Percentiles rank a stretch among this genome's conserved stretches.
phyloP scores from a whole-genome alignment of 306 rosid genomes.

The Dalbergia cochinchinensis region DNA sequence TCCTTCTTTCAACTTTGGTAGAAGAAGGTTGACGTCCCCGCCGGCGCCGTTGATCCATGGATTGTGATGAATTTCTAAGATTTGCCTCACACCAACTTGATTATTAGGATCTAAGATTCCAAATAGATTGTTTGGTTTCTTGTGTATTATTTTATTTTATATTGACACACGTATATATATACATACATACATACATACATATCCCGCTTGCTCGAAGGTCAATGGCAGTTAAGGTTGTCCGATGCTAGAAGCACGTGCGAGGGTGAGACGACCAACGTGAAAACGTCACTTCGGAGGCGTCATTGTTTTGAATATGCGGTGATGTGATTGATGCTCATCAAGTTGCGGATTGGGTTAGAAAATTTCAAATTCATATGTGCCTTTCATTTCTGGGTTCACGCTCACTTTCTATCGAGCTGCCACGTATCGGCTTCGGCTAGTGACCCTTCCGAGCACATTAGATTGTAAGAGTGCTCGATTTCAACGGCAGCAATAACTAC shows the following conservation, averaged over 20 bases:
- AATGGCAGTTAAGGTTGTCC: too few relatives aligned
- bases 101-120: not conserved
- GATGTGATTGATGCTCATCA: not conserved
- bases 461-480: too few relatives aligned
- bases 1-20: slow-evolving; percentile 66
- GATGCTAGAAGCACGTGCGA: not conserved
- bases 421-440: too few relatives aligned
- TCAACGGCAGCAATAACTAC: too few relatives aligned
- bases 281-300: slow-evolving; percentile 10
- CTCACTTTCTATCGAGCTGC: too few relatives aligned
- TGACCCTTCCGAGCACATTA: too few relatives aligned
- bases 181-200: too few relatives aligned
- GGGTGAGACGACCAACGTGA: not conserved
- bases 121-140: not conserved
- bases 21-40: slow-evolving; percentile 43
- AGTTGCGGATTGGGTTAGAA: too few relatives aligned
- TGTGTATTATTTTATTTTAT: not conserved
- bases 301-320: not conserved
- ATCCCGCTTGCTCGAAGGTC: not conserved
- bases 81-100: not conserved
- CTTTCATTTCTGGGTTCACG: too few relatives aligned
- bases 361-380: too few relatives aligned
- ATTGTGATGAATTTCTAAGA: not conserved
- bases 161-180: not conserved
- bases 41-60: slow-evolving; percentile 23